Evolutionary conservation across 805 yeast species (phyloP), one percentile per base, ranked within the genome.

Genomic region (Metschnikowia arizonensis): DNA sequence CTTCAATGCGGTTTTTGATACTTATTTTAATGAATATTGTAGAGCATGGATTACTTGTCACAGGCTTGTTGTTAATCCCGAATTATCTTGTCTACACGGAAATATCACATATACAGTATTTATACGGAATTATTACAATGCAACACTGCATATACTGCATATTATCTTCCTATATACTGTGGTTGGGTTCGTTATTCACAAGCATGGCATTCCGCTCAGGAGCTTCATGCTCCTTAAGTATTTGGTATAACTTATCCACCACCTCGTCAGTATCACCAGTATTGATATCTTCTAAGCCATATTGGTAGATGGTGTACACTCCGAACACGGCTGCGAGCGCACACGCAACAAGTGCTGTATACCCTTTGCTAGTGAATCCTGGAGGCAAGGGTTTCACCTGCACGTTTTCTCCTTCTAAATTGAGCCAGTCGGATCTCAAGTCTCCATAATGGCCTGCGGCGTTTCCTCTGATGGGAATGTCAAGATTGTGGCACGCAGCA

Each of bases 321-420:
- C 93, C 93, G 52, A 69, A 77, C 2, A 84, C 19, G 1, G 85
- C 91, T 26, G 73, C 65, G 0, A 75, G 17, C 0, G 81, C 68
- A 41, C 87, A 82, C 1, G 79, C 48, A 0, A 66, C 48, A 40
- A 85, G 60, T 3, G 89, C 89, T 49, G 81, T 42, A 57, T 84
- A 85, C 1, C 93, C 93, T 59, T 79, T 82, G 6, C 63, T 33
- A 0, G 90, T 83, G 65, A 85, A 85, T 0, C 91, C 91, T 5
- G 59, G 67, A 0, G 93, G 91, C 49, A 85, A 69, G 11, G 86
- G 84, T 0, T 56, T 54, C 12, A 77, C 75, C 57, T 85, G 93
- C 32, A 72, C 53, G 31, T 76, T 74, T 56, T 84, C 85, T 4
- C 86, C 87, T 1, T 65, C 49, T 52, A 85, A 62, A 52, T 84